Percentiles rank a stretch among this genome's conserved stretches.
Conservation (phyloP, 371 early-diverging fungal species). For the Cokeromyces recurvatus region DNA sequence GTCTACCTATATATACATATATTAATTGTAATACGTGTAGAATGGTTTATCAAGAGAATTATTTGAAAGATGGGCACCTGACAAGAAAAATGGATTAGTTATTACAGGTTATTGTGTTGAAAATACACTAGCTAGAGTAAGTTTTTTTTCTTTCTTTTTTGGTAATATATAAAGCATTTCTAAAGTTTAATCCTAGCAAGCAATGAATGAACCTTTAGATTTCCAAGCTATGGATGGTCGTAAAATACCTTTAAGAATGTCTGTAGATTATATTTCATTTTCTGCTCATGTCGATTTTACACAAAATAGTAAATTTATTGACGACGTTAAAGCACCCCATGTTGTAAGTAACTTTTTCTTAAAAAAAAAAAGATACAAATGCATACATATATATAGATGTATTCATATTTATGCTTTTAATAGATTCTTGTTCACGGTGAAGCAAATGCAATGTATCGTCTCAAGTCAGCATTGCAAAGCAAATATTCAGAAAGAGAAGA, state of each 20-base stretch:
- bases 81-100: conserved; percentile 94
- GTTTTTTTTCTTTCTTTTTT: background rate
- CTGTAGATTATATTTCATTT: conserved; percentile 98
- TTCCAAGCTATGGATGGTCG: conserved; percentile 87
- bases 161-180: background rate
- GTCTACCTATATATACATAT: no score
- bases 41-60: conserved; percentile 97
- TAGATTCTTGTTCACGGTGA: conserved; percentile 99
- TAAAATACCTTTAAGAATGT: conserved; percentile 85
- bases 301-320: conserved; percentile 98
- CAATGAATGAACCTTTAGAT: conserved; percentile 94
- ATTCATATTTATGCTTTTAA: background rate
- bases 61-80: conserved; percentile 98
- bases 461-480: conserved; percentile 88
- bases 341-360: conserved; percentile 55
- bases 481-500: conserved; percentile 81
- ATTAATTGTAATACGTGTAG: no score
- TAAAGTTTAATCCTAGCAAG: conserved; percentile 60
- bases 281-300: conserved; percentile 99
- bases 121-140: conserved; percentile 97
- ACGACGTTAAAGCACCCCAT: conserved; percentile 93
- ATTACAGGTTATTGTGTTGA: conserved; percentile 99
- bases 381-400: no score
- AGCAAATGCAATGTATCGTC: conserved; percentile 95
- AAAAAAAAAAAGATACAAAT: no score